Conservation (phyloP, 768 basidiomycete species). For the Lactifluus volemus region DNA sequence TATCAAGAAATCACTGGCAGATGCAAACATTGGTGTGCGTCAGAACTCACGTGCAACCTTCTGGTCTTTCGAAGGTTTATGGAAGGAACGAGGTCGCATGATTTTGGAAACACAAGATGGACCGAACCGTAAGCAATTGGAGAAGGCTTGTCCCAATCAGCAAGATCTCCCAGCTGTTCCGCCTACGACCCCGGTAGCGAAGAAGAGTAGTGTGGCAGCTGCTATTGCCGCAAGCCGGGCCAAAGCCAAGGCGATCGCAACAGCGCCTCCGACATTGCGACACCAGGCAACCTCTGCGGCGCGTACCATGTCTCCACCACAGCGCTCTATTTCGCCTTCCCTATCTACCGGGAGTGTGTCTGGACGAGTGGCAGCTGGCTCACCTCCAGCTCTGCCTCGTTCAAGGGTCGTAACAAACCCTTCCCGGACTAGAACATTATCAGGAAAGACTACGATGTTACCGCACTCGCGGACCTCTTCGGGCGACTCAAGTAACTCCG, state of each 20-base stretch:
- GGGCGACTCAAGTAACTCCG: conserved; percentile 14
- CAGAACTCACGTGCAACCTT: conserved; percentile 65
- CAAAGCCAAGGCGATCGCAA: conserved; percentile 78
- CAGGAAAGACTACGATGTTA: background rate
- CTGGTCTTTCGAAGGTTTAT: conserved; percentile 73
- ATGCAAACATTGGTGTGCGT: conserved; percentile 72
- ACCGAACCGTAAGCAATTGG: conserved; percentile 68
- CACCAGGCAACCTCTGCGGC: conserved; percentile 77
- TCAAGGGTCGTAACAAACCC: conserved; percentile 19
- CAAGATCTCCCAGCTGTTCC: conserved; percentile 30
- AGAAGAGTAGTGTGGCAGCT: conserved; percentile 79
- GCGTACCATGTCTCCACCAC: conserved; percentile 39
- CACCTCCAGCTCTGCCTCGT: conserved; percentile 15
- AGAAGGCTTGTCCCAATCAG: conserved; percentile 72
- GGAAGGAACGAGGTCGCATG: conserved; percentile 57
- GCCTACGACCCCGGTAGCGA: conserved; percentile 41
- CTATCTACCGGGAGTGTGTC: conserved; percentile 24
- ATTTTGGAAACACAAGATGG: conserved; percentile 64
- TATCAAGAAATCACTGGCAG: conserved; percentile 63
- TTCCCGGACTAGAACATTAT: conserved; percentile 18
- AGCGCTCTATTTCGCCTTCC: conserved; percentile 32
- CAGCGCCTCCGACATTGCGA: conserved; percentile 67
- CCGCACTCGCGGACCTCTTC: conserved; percentile 20
- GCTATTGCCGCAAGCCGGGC: conserved; percentile 81
- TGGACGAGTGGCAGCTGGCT: conserved; percentile 21